Percentiles rank a stretch among this genome's conserved stretches.
These are phyloP conservation scores for Lipomyces spencermartinsiae DNA, from an alignment of 805 yeast genomes.

Conservation along the genomic window DNA sequence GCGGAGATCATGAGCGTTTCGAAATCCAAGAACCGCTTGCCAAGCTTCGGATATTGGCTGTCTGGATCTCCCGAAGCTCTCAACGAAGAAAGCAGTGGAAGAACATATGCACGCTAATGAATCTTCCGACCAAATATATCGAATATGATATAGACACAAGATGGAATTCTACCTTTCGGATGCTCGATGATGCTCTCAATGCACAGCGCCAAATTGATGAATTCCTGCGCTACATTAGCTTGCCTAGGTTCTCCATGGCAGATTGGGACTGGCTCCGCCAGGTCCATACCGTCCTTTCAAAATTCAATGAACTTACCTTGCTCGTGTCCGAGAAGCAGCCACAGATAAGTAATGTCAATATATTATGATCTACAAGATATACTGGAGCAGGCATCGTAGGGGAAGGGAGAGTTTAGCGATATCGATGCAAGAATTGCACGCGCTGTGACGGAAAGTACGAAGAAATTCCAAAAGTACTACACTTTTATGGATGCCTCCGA, in stretches of 20 bases:
- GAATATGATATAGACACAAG: slow-evolving; percentile 4
- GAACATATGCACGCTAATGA: not conserved
- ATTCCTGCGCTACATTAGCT: not conserved
- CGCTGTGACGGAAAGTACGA: not conserved
- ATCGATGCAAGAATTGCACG: not conserved
- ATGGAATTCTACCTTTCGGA: not conserved
- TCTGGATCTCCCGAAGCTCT: slow-evolving; percentile 8
- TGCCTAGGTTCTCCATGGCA: not conserved
- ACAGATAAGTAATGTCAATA: not conserved
- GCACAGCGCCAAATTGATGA: not conserved
- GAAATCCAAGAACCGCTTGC: not conserved
- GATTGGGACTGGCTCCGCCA: not conserved
- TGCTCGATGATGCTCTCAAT: not conserved
- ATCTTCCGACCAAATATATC: not conserved
- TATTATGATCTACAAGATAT: not conserved
- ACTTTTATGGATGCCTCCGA: slow-evolving; percentile 4
- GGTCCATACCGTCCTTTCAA: not conserved
- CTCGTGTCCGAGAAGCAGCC: not conserved
- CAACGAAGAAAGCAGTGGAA: slow-evolving; percentile 2
- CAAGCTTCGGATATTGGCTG: slow-evolving; percentile 3
- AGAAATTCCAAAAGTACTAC: not conserved
- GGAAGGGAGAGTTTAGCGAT: not conserved
- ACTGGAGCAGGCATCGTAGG: not conserved
- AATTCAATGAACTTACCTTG: not conserved
- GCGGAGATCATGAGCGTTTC: not conserved